Evolutionary conservation across 108 stramenopile genomes (phyloP).

Genomic region (Mediolabrus comicus): DNA sequence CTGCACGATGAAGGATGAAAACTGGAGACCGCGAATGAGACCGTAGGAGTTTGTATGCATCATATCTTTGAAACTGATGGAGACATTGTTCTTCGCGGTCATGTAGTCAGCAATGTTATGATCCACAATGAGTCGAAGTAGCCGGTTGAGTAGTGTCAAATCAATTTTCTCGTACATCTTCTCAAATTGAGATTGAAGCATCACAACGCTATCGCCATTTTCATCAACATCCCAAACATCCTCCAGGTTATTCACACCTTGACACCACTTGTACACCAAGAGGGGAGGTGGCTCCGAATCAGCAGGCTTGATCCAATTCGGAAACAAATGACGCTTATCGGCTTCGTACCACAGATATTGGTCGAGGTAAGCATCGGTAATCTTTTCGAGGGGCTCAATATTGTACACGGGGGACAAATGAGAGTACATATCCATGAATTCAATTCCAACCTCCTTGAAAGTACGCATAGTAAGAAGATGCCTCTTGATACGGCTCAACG

Average conservation of each 20-base stretch:
- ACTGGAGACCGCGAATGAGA: constrained; percentile 95
- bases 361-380: constrained; percentile 99
- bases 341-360: constrained; percentile 99
- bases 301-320: constrained; percentile 97
- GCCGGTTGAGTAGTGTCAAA: constrained; percentile 94
- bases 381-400: constrained; percentile 98
- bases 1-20: constrained; percentile 96
- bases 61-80: constrained; percentile 97
- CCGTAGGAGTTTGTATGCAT: constrained; percentile 99
- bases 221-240: constrained; percentile 95
- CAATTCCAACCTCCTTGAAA: constrained; percentile 99
- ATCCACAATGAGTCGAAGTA: constrained; percentile 97
- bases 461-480: constrained; percentile 97
- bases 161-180: constrained; percentile 99
- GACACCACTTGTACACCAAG: constrained; percentile 99
- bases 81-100: constrained; percentile 99
- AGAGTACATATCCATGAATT: constrained; percentile 99
- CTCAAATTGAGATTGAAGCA: constrained; percentile 96
- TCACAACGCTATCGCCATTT: constrained; percentile 93
- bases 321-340: constrained; percentile 96
- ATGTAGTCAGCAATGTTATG: constrained; percentile 99
- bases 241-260: constrained; percentile 97
- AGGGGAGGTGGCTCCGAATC: constrained; percentile 99
- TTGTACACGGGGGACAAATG: constrained; percentile 97
- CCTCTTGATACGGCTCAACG: constrained; percentile 97